phyloP scores from a whole-genome alignment of 768 basidiomycete species.

The Coprinopsis strossmayeri region DNA sequence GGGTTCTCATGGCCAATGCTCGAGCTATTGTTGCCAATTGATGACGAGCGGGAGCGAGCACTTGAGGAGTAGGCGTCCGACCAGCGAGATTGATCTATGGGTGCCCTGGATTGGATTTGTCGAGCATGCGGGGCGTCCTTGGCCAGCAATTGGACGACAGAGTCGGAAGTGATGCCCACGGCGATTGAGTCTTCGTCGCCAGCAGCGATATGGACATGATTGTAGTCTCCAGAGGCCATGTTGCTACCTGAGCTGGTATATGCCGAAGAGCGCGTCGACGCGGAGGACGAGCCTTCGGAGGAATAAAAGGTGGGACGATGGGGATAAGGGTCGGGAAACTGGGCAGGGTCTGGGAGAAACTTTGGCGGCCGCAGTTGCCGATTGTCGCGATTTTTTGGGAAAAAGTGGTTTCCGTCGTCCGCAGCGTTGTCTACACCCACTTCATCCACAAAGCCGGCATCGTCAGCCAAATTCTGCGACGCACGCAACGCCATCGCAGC shows the following conservation, averaged over 20 bases:
- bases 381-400: slow-evolving; percentile 9
- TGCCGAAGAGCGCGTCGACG: slow-evolving; percentile 70
- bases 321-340: slow-evolving; percentile 70
- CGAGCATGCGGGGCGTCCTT: slow-evolving; percentile 47
- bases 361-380: slow-evolving; percentile 10
- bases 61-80: slow-evolving; percentile 65
- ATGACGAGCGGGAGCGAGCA: slow-evolving; percentile 65
- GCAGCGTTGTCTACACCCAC: slow-evolving; percentile 18
- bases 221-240: slow-evolving; percentile 52
- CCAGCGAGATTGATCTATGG: slow-evolving; percentile 63
- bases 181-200: slow-evolving; percentile 51
- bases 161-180: slow-evolving; percentile 61
- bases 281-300: slow-evolving; percentile 62
- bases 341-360: slow-evolving; percentile 55
- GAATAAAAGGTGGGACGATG: slow-evolving; percentile 61
- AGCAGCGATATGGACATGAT: slow-evolving; percentile 60
- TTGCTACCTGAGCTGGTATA: slow-evolving; percentile 70
- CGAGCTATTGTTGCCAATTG: slow-evolving; percentile 40
- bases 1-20: slow-evolving; percentile 31
- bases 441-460: slow-evolving; percentile 11
- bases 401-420: too few species aligned
- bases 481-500: slow-evolving; percentile 2
- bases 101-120: slow-evolving; percentile 37
- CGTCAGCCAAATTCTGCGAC: slow-evolving; percentile 3
- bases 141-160: slow-evolving; percentile 53